Conservation (phyloP, 176 grass and related monocot genomes). For the Ampelocalamus luodianensis region DNA sequence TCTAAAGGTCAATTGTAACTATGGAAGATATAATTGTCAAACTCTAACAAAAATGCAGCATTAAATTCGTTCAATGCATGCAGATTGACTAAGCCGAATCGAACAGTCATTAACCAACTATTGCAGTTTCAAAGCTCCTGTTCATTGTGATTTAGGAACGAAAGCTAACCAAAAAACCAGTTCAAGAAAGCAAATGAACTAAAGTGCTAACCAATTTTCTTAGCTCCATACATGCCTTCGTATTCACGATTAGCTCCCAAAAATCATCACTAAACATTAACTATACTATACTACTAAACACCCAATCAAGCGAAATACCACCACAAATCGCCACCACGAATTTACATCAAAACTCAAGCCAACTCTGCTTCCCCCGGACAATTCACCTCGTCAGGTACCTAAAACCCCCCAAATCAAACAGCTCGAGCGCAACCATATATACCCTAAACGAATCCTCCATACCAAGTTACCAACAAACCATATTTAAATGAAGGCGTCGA, state of each 20-base stretch:
- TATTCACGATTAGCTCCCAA: background rate
- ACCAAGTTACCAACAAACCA: background rate
- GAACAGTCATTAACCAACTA: background rate
- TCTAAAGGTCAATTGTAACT: background rate
- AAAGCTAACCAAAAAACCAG: background rate
- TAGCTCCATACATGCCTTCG: background rate
- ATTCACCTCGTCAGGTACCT: background rate
- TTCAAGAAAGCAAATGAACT: constrained; percentile 21
- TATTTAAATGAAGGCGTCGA: background rate
- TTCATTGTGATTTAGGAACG: background rate
- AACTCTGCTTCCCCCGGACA: background rate
- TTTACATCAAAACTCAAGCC: constrained; percentile 16
- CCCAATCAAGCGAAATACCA: background rate
- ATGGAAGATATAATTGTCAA: background rate
- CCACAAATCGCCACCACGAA: background rate
- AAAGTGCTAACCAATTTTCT: background rate
- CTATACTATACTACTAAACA: background rate
- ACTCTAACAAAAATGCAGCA: background rate
- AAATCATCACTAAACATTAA: background rate
- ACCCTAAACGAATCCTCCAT: background rate
- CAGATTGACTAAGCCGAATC: background rate
- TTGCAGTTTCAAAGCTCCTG: background rate
- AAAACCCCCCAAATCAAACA: background rate
- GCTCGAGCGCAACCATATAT: background rate
- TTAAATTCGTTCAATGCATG: background rate